These are phyloP conservation scores for Penicillium goetzii DNA, from an alignment of 495 filamentous ascomycete genomes.

Conservation along the genomic window DNA sequence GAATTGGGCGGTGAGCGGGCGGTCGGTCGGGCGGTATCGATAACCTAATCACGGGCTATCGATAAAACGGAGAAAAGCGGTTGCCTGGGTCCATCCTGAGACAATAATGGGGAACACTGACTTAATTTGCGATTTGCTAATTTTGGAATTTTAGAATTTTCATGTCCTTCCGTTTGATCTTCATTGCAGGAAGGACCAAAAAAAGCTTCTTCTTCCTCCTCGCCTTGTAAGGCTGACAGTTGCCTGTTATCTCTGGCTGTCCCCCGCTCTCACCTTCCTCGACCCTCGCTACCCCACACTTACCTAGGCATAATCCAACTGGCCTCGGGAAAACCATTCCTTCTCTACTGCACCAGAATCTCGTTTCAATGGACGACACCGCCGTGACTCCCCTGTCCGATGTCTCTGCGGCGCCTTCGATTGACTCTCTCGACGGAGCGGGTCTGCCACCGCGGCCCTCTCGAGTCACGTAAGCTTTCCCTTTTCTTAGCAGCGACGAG, in stretches of 20 bases:
- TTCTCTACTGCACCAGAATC: not conserved
- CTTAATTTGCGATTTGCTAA: slow-evolving; percentile 14
- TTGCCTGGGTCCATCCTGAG: slow-evolving; percentile 28
- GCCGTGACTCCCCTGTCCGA: slow-evolving; percentile 20
- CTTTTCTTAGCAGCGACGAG: not conserved
- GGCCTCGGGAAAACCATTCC: not conserved
- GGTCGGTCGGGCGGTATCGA: not conserved
- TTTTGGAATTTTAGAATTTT: not conserved
- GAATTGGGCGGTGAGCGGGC: slow-evolving; percentile 28
- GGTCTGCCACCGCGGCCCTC: slow-evolving; percentile 16
- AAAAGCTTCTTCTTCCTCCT: slow-evolving; percentile 16
- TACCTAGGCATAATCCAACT: not conserved
- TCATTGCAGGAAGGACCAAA: slow-evolving; percentile 9
- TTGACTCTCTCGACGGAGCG: slow-evolving; percentile 10
- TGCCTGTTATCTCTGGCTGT: slow-evolving; percentile 25
- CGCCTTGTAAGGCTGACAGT: slow-evolving; percentile 33
- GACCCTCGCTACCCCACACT: slow-evolving; percentile 33
- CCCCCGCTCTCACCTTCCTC: slow-evolving; percentile 26
- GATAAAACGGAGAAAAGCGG: slow-evolving; percentile 28
- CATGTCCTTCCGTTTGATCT: slow-evolving; percentile 8
- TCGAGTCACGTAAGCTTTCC: slow-evolving; percentile 26
- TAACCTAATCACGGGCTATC: slow-evolving; percentile 2
- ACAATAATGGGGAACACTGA: slow-evolving; percentile 38
- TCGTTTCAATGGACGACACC: slow-evolving; percentile 26
- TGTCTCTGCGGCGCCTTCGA: slow-evolving; percentile 20